Evolutionary conservation across 345 rosid genomes (phyloP), one percentile per base, ranked within the genome.

Genomic region (Lepidium sativum): DNA sequence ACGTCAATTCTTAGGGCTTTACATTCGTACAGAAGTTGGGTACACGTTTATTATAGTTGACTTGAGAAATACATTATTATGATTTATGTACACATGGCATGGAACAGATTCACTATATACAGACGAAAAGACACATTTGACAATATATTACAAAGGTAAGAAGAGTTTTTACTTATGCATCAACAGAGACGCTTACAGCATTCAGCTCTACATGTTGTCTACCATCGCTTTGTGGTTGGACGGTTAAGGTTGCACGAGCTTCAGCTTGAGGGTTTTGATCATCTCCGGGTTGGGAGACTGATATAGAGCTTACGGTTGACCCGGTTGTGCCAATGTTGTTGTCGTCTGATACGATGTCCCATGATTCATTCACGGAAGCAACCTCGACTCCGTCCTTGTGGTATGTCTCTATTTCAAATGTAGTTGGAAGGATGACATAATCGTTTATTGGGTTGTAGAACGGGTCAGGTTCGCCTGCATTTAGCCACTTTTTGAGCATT

Each of bases 401-500:
- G 82, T 58, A 80, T 40, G 63, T 79, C 50, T 81, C 87, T 71
- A 83, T 77, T 58, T 87, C 97, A 2, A 81, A 89, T 34, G 81
- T 58, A 3, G 90, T 79, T 12, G 97, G 97, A 14, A 94, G 77
- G 57, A 94, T 82, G 37, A 92, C 97, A 6, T 87, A 94, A 23
- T 89, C 99, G 33, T 89, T 89, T 54, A 86, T 39, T 1, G 99
- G 97, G 83, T 94, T 81, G 81, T 89, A 94, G 80, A 62, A 86
- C 0, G 99, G 99, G 40, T 94, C 99, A 0, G 84, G 78, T 27
- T 81, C 80, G 1, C 89, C 98, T 38, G 86, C 99, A 31, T 80
- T 87, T 29, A 94, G 81, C 99, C 99, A 94, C 65, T 84, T 83
- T 77, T 83, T 87, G 27, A 89, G 86, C 70, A 89, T 86, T 23